Evolutionary conservation across 495 filamentous ascomycete genomes (phyloP), one percentile per base, ranked within the genome.

Genomic region (Aspergillus egyptiacus): DNA sequence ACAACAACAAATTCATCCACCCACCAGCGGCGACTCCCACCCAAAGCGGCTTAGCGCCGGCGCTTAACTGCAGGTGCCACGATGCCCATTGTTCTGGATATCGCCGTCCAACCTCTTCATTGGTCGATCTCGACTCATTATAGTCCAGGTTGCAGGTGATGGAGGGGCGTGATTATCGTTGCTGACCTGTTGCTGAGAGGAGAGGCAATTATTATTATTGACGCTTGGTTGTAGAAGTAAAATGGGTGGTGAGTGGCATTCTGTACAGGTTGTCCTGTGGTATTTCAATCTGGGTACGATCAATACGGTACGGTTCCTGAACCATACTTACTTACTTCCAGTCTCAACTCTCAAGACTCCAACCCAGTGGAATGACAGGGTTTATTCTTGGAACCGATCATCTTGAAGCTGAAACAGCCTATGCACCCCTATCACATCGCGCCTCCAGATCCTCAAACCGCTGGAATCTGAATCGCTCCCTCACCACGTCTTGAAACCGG

Each of bases 41-140:
- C 41, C 0, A 31, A 46, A 42, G 15, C 2, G 45, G 52, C 0
- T 37, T 59, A 55, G 56, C 41, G 49, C 53, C 53, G 53, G 57
- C 57, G 57, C 57, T 59, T 59, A 59, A 59, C 42, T 50, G 48
- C 56, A 59, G 55, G 37, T 55, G 44, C 51, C 48, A 51, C 47
- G 51, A 50, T 51, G 34, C 24, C 51, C 32, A 48, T 50, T 46
- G 42, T 49, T 24, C 36, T 46, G 36, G 41, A 50, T 55, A 46
- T 15, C 22, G 11, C 28, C 22, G 42, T 20, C 31, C 13, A 5
- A 14, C n/a, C 13, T 20, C 31, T 42, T 51, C 18, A 51, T 56
- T 56, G 48, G 48, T 34, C 50, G 34, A 31, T 48, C 44, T 48
- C 22, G 8, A 5, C 33, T 48, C 33, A 37, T 36, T 22, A 27